These are phyloP conservation scores for Pterulicium gracile DNA, from an alignment of 1,284 basidiomycete genomes.

Conservation along the genomic window DNA sequence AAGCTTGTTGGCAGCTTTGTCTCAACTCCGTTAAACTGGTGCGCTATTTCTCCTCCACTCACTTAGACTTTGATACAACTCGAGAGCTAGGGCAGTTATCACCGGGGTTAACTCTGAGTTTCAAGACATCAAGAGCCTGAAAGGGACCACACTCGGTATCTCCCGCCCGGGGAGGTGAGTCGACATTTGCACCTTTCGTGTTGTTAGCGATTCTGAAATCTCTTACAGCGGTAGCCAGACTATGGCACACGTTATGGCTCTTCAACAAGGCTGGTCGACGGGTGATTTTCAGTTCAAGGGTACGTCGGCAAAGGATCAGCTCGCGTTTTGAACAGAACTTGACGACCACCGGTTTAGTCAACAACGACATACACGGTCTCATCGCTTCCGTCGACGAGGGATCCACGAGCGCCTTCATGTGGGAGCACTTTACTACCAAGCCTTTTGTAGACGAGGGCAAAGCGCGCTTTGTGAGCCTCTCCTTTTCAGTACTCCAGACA, in stretches of 20 bases:
- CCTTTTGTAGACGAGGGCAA: conserved; percentile 80
- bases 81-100: conserved; percentile 70
- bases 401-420: conserved; percentile 77
- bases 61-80: not conserved
- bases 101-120: conserved; percentile 74
- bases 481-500: not conserved
- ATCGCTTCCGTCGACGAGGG: conserved; percentile 86
- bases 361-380: conserved; percentile 84
- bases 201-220: not conserved
- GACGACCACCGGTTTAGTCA: conserved; percentile 40
- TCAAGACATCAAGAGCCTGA: conserved; percentile 65
- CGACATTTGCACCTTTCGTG: not conserved
- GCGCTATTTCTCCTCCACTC: conserved; percentile 12
- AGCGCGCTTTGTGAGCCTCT: conserved; percentile 62
- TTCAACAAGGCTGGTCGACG: conserved; percentile 76
- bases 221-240: conserved; percentile 69
- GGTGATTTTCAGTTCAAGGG: conserved; percentile 69
- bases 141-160: conserved; percentile 81
- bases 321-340: not conserved
- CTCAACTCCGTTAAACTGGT: conserved; percentile 81
- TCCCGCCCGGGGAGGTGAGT: conserved; percentile 74
- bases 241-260: conserved; percentile 92
- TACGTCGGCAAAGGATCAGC: conserved; percentile 21
- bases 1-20: conserved; percentile 93
- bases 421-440: conserved; percentile 98